Evolutionary conservation across 192 early-diverging fungal genomes (phyloP).

Genomic region (Mortierella antarctica): DNA sequence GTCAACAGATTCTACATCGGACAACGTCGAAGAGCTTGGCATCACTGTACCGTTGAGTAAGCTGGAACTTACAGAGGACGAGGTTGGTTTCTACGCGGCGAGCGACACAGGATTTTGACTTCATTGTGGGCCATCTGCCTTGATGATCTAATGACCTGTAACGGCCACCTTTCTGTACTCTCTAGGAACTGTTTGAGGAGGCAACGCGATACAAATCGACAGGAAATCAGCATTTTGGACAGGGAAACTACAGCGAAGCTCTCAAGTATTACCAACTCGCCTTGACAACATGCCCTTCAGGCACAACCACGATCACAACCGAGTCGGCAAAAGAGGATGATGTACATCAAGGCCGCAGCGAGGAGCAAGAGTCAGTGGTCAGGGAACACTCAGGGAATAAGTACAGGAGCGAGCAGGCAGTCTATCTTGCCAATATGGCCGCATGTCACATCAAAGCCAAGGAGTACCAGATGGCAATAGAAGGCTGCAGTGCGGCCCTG

Average conservation of each 20-base stretch:
- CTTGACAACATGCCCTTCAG: slow-evolving; percentile 53
- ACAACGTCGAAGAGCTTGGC: slow-evolving; percentile 31
- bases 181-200: slow-evolving; percentile 54
- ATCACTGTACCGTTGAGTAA: slow-evolving; percentile 35
- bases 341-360: not conserved
- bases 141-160: not conserved
- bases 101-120: not conserved
- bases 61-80: slow-evolving; percentile 46
- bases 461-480: slow-evolving; percentile 25
- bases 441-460: slow-evolving; percentile 70
- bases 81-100: slow-evolving; percentile 19
- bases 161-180: not conserved
- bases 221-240: slow-evolving; percentile 61
- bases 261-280: slow-evolving; percentile 58
- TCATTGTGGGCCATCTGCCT: not conserved
- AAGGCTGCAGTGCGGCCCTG: slow-evolving; percentile 55
- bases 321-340: not conserved
- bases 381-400: slow-evolving; percentile 2
- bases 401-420: slow-evolving; percentile 55
- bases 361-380: slow-evolving; percentile 12
- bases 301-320: not conserved
- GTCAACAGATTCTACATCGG: not conserved
- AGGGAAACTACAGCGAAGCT: slow-evolving; percentile 57
- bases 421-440: slow-evolving; percentile 72
- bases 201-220: slow-evolving; percentile 57